phyloP scores from a whole-genome alignment of 176 grass and related monocot genomes.

The Carex kokanica region DNA sequence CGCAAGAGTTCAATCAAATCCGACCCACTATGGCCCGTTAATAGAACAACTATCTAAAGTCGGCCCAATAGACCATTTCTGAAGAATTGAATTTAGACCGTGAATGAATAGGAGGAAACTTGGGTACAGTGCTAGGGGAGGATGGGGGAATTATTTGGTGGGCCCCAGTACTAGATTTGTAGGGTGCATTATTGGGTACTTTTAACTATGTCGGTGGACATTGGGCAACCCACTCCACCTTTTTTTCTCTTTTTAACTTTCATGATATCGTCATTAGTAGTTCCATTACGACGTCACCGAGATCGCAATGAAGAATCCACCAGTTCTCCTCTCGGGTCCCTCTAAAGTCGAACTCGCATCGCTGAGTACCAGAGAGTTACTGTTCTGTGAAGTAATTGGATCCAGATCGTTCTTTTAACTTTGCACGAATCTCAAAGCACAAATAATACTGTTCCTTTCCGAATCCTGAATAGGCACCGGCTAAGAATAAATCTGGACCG shows the following conservation, averaged over 20 bases:
- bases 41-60: neutral
- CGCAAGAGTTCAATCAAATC: neutral
- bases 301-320: neutral
- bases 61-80: neutral
- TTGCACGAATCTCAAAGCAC: too few species aligned
- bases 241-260: constrained; percentile 6
- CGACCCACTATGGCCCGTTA: neutral
- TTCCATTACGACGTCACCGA: constrained; percentile 10
- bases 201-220: constrained; percentile 28
- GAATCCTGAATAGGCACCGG: too few species aligned
- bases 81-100: neutral
- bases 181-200: constrained; percentile 25
- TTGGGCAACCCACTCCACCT: neutral
- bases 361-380: too few species aligned
- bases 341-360: too few species aligned
- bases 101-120: neutral
- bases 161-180: neutral
- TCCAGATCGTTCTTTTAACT: too few species aligned
- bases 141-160: constrained; percentile 1
- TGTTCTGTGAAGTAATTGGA: too few species aligned
- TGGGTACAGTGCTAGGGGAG: neutral
- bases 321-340: neutral
- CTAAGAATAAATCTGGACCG: too few species aligned
- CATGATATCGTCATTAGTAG: constrained; percentile 8
- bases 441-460: too few species aligned